Evolutionary conservation across 192 early-diverging fungal species (phyloP).

Genomic region (Gryganskiella cystojenkinii): DNA sequence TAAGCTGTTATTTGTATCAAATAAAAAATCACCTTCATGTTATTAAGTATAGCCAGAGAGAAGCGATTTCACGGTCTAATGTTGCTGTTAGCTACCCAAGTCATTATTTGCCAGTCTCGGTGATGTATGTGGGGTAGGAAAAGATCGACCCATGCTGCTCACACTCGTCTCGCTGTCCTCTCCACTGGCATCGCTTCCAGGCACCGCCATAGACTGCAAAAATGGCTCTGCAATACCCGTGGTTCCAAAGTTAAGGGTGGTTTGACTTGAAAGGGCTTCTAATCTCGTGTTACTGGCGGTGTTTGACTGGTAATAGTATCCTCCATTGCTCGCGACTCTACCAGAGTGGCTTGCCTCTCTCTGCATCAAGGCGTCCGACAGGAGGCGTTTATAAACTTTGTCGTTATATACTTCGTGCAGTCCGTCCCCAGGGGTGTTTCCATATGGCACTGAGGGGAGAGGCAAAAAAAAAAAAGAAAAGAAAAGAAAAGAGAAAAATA

Average conservation of each 20-base stretch:
- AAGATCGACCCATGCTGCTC: constrained; percentile 31
- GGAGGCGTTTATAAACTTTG: constrained; percentile 9
- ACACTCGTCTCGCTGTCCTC: constrained; percentile 18
- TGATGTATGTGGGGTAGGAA: constrained; percentile 36
- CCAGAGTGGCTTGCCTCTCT: too few relatives aligned
- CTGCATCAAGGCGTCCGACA: constrained; percentile 12
- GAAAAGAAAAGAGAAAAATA: background rate
- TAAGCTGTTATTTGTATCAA: constrained; percentile 2
- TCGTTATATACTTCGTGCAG: constrained; percentile 40
- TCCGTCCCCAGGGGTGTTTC: constrained; percentile 39
- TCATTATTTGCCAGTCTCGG: constrained; percentile 14
- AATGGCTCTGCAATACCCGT: background rate
- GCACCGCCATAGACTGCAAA: background rate
- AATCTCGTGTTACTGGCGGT: too few relatives aligned
- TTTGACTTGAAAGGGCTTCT: too few relatives aligned
- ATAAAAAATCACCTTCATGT: too few relatives aligned
- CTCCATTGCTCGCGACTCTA: too few relatives aligned
- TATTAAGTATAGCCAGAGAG: too few relatives aligned
- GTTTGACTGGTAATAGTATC: too few relatives aligned
- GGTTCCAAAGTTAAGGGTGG: background rate
- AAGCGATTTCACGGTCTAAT: too few relatives aligned
- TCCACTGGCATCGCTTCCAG: background rate
- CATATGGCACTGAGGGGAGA: constrained; percentile 21
- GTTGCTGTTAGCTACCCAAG: background rate
- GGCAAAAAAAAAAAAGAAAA: background rate